Evolutionary conservation across 306 rosid genomes (phyloP), one percentile per base, ranked within the genome.

Genomic region (Dalbergia oliveri): DNA sequence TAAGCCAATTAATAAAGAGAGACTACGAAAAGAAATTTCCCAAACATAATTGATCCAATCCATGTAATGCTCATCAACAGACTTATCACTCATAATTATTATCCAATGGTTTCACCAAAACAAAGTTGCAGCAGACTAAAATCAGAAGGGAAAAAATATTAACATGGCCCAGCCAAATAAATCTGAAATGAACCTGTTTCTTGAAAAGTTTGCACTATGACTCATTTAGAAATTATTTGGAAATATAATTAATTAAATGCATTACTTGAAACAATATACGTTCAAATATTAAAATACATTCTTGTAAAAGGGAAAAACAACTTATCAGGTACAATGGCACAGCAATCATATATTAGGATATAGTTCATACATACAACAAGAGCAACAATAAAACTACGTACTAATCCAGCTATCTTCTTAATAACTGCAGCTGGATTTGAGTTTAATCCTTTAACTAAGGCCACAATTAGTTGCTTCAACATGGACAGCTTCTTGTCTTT

Each of bases 331-430:
- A 81, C 66, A 85, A 61, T 8, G 16, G 77, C 49, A 45, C 19
- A 77, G 34, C 60, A 69, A 15, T 37, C 26, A 75, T 50, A 51
- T 63, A 61, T 37, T 64, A 47, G 51, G 23, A 35, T 62, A 59
- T 57, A 37, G 61, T 31, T 50, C 53, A 54, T 35, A 41, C 74
- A 44, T 41, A 8, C 5, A 63, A 76, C 16, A 16, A 35, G 51
- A 60, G 74, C 68, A 37, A 60, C 16, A 72, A 72, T n/a, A 68
- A 84, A 75, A 64, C 18, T 62, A 65, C 86, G 83, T 85, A 95
- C 99, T 88, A 93, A 77, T 84, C 88, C 98, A 79, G 99, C 99
- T 75, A 95, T 95, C 89, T 95, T 95, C 90, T 95, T 95, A 84
- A 95, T 88, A 89, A 91, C 81, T 37, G 94, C 96, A 76, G 93